Conservation (phyloP, 2,329 filamentous ascomycete species). For the Colletotrichum acutatum region DNA sequence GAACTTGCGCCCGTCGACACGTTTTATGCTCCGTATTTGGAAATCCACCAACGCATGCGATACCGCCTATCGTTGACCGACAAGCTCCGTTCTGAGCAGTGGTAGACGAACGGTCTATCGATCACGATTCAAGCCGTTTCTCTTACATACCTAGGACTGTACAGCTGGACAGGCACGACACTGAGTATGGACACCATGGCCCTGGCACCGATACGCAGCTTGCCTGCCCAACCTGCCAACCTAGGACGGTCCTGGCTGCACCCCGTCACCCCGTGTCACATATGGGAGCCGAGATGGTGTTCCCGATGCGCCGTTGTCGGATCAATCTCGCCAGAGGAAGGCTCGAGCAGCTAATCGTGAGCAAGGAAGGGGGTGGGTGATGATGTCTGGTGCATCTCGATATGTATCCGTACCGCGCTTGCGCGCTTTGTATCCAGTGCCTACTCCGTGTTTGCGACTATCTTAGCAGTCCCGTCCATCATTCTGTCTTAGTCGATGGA, state of each 20-base stretch:
- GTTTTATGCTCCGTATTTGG: conserved; percentile 11
- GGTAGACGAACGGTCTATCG: background rate
- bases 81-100: background rate
- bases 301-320: conserved; percentile 19
- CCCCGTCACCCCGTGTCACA: conserved; percentile 7
- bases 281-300: conserved; percentile 2
- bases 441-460: conserved; percentile 12
- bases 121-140: background rate
- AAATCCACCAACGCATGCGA: background rate
- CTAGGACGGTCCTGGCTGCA: background rate
- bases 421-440: conserved; percentile 19
- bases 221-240: background rate
- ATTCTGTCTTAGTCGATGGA: background rate
- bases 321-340: conserved; percentile 5
- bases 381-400: background rate
- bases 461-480: background rate
- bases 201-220: background rate
- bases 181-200: background rate
- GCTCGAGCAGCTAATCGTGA: conserved; percentile 25
- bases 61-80: conserved; percentile 1
- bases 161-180: background rate
- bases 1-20: conserved; percentile 22
- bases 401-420: conserved; percentile 10
- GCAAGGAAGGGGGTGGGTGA: background rate
- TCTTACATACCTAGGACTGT: background rate